Percentiles rank a stretch among this genome's conserved stretches.
These are phyloP conservation scores for Pseudisothecium myosuroides DNA, from an alignment of 225 moss, liverwort and hornwort genomes.

Conservation along the genomic window DNA sequence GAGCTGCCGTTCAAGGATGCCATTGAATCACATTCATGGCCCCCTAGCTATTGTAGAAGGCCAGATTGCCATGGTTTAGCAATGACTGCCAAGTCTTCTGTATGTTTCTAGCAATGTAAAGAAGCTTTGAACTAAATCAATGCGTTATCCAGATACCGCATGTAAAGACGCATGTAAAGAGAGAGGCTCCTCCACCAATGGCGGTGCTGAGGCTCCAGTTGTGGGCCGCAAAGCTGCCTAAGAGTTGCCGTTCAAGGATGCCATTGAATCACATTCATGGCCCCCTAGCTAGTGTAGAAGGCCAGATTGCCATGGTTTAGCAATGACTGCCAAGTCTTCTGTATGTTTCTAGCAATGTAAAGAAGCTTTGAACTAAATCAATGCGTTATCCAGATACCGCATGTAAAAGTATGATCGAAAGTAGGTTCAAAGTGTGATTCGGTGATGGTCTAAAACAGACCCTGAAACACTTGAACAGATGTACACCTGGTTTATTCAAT, in stretches of 20 bases:
- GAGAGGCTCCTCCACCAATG: background rate
- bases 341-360: background rate
- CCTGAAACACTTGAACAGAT: background rate
- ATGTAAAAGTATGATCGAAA: background rate
- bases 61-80: background rate
- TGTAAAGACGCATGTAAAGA: too few species aligned
- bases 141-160: background rate
- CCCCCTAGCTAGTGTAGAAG: background rate
- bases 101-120: background rate
- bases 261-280: background rate
- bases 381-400: background rate
- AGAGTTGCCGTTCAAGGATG: too few species aligned
- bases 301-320: background rate
- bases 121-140: background rate
- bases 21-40: background rate
- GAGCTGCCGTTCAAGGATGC: too few species aligned
- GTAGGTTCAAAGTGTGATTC: background rate
- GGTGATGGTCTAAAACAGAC: background rate
- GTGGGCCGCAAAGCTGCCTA: background rate
- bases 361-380: background rate
- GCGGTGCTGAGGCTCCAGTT: background rate
- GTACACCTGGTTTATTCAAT: background rate
- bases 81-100: background rate
- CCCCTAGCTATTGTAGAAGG: too few species aligned
- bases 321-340: background rate